These are phyloP conservation scores for Elsinoe ampelina DNA, from an alignment of 2,329 filamentous ascomycete genomes.

Conservation along the genomic window DNA sequence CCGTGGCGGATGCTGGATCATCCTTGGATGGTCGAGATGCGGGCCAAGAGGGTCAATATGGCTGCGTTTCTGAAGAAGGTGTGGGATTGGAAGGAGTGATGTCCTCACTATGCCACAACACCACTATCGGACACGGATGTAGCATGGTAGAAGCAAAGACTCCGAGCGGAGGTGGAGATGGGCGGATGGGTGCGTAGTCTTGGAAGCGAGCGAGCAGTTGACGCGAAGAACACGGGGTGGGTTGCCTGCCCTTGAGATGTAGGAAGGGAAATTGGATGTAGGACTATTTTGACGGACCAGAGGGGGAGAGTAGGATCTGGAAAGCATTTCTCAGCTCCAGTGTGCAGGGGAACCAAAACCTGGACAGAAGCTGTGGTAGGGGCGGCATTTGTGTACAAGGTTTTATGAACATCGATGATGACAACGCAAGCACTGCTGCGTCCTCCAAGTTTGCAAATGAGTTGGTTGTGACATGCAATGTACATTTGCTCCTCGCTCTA, in stretches of 20 bases:
- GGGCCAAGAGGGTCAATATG: constrained; percentile 94
- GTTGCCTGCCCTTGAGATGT: too few species aligned
- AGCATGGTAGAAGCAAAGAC: background rate
- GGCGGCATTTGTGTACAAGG: constrained; percentile 4
- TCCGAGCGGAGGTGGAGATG: too few species aligned
- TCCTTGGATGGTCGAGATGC: constrained; percentile 98
- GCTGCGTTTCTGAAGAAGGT: constrained; percentile 85
- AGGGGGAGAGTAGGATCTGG: background rate
- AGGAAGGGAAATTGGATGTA: background rate
- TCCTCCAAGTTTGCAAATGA: too few species aligned
- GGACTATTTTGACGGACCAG: background rate
- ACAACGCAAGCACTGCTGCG: background rate
- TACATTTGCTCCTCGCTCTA: background rate
- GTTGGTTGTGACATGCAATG: too few species aligned
- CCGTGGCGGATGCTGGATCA: constrained; percentile 99
- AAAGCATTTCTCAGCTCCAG: background rate
- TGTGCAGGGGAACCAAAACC: background rate
- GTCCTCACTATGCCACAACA: background rate
- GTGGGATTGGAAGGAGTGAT: constrained; percentile 83
- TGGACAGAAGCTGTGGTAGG: background rate
- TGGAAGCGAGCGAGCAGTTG: background rate
- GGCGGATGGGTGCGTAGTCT: too few species aligned
- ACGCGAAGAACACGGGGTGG: background rate
- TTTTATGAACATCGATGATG: background rate
- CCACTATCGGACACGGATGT: background rate